These are phyloP conservation scores for Citrus medica DNA, from an alignment of 345 rosid genomes.

Conservation along the genomic window DNA sequence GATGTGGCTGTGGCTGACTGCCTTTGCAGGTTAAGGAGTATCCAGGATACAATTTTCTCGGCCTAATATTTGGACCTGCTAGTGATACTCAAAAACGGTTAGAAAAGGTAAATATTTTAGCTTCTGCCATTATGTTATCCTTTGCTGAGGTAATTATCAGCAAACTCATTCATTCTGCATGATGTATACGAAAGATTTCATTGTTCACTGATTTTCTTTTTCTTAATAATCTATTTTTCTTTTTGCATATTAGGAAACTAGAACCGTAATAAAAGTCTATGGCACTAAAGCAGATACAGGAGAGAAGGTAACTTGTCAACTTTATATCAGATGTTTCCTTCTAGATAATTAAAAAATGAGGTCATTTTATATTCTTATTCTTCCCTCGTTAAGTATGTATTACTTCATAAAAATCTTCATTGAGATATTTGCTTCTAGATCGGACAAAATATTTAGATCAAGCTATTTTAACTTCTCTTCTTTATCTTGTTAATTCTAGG, in stretches of 20 bases:
- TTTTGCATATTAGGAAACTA: conserved; percentile 68
- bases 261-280: conserved; percentile 62
- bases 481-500: conserved; percentile 36
- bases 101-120: conserved; percentile 58
- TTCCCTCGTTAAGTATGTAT: neutral
- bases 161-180: neutral
- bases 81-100: conserved; percentile 73
- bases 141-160: neutral
- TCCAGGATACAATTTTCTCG: conserved; percentile 69
- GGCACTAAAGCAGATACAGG: conserved; percentile 52
- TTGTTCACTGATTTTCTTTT: neutral
- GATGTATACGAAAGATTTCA: neutral
- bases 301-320: conserved; percentile 57
- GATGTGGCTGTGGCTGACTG: neutral
- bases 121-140: neutral
- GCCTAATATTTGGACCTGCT: conserved; percentile 77
- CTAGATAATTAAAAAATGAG: neutral
- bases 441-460: neutral
- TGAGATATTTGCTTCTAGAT: conserved; percentile 8
- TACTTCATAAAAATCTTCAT: neutral
- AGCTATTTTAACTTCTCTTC: neutral
- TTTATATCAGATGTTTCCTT: neutral
- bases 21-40: conserved; percentile 60
- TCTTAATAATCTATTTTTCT: neutral
- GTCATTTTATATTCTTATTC: neutral